Evolutionary conservation across 495 filamentous ascomycete species (phyloP), one percentile per base, ranked within the genome.

Genomic region (Aspergillus indologenus): DNA sequence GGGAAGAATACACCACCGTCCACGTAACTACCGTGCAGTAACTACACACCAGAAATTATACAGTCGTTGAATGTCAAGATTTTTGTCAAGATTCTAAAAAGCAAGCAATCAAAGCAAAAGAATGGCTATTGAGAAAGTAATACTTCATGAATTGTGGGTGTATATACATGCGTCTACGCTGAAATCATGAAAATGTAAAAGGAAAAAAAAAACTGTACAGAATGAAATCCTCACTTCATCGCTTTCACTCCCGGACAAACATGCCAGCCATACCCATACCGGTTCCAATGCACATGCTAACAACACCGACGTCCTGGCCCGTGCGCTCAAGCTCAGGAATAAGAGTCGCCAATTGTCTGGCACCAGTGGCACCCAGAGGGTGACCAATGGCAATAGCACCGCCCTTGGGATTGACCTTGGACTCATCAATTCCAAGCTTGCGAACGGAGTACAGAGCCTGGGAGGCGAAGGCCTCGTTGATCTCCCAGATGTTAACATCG

Each of bases 401-500:
- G 59, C 92, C 92, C 58, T 94, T 91, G 12, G 91, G 91, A 74
- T 97, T 97, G 1, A 97, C 87, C 77, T 79, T 82, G 3, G 80
- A 82, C 61, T 82, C 72, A 62, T 81, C 81, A 76, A 85, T 82
- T 9, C 90, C 90, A 18, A 96, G 75, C 72, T 86, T 82, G 62
- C 90, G 75, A 34, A 90, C 69, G 66, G 88, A 93, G 75, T 95
- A 90, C 11, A 96, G 69, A 14, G 90, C 87, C 76, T 97, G 92
- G 54, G 87, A 89, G 4, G 92, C 92, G 74, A 96, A 97, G 19
- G 92, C 92, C 80, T 96, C 92, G 72, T 96, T 97, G 70, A 97
- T 87, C 80, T 97, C 92, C 91, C 91, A 96, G n/a, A 93, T 76
- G 6, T 87, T 83, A 0, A 97, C 86, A 50, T 97, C 90, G 11